Evolutionary conservation across 2,329 filamentous ascomycete species (phyloP).

Genomic region (Seiridium unicorne): DNA sequence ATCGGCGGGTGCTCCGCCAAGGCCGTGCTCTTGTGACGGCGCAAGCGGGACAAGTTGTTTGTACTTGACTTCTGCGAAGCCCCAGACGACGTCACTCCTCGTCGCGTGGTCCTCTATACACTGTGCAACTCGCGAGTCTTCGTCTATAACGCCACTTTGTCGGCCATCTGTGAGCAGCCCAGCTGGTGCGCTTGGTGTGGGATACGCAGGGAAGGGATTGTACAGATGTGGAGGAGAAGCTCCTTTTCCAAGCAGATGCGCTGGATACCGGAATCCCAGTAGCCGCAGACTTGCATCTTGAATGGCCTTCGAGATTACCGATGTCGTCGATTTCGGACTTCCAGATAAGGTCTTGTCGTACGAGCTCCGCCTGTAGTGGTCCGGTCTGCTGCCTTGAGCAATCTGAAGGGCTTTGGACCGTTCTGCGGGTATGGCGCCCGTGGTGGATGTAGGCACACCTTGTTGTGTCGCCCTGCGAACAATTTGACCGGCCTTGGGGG

Average conservation of each 20-base stretch:
- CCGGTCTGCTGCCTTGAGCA: constrained; percentile 61
- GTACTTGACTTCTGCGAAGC: constrained; percentile 97
- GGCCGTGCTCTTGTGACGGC: constrained; percentile 71
- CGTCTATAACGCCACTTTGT: constrained; percentile 62
- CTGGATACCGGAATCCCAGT: constrained; percentile 69
- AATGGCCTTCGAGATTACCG: constrained; percentile 90
- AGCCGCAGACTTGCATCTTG: constrained; percentile 82
- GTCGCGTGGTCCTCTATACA: constrained; percentile 90
- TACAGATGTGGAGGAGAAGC: constrained; percentile 74
- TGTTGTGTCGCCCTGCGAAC: constrained; percentile 77
- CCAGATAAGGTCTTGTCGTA: constrained; percentile 76
- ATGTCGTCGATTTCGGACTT: constrained; percentile 71
- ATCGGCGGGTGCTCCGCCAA: constrained; percentile 61
- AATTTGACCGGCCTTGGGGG: constrained; percentile 61
- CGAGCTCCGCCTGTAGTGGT: constrained; percentile 74
- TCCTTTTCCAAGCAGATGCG: constrained; percentile 59
- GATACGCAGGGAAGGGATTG: constrained; percentile 82
- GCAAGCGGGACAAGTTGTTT: constrained; percentile 91
- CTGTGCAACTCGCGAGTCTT: constrained; percentile 76
- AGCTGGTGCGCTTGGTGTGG: constrained; percentile 58
- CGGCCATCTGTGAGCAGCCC: constrained; percentile 70
- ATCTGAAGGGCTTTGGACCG: constrained; percentile 74
- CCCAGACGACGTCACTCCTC: constrained; percentile 92
- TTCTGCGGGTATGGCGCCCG: constrained; percentile 67
- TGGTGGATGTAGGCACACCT: constrained; percentile 65